Evolutionary conservation across 164 flowering plant genomes (phyloP).

Genomic region (Macadamia tetraphylla): DNA sequence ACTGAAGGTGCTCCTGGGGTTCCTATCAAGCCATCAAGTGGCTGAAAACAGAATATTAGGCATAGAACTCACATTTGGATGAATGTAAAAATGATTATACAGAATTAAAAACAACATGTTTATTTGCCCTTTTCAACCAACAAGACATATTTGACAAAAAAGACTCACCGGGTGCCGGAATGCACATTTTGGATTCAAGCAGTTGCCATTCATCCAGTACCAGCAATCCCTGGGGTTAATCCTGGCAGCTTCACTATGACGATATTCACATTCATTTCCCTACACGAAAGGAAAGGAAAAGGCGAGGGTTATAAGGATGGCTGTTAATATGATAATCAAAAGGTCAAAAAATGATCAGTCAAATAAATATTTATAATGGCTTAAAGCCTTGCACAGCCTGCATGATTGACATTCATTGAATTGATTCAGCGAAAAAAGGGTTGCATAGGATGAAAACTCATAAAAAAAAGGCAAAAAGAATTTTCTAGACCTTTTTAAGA

Average conservation of each 20-base stretch:
- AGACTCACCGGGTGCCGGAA: slow-evolving; percentile 85
- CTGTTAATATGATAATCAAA: background rate
- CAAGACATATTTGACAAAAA: background rate
- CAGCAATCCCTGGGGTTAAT: slow-evolving; percentile 89
- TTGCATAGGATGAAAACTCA: no score
- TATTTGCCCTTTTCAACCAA: no score
- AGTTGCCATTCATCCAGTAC: slow-evolving; percentile 78
- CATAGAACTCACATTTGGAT: background rate
- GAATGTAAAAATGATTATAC: background rate
- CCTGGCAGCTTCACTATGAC: slow-evolving; percentile 89
- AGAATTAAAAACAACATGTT: background rate
- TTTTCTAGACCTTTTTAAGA: no score
- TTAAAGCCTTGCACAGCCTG: no score
- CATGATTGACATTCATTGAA: no score
- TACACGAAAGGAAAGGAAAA: slow-evolving; percentile 15
- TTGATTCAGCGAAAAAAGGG: no score
- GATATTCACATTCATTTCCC: slow-evolving; percentile 95
- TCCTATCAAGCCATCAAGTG: slow-evolving; percentile 74
- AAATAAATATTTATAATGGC: no score
- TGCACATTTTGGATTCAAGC: slow-evolving; percentile 82
- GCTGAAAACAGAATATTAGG: slow-evolving; percentile 37
- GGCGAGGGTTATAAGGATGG: background rate
- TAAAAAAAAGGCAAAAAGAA: no score
- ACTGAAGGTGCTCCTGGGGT: slow-evolving; percentile 29
- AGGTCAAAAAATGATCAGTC: background rate